phyloP scores from a whole-genome alignment of 2,329 filamentous ascomycete species.

The Tolypocladium ovalisporum region DNA sequence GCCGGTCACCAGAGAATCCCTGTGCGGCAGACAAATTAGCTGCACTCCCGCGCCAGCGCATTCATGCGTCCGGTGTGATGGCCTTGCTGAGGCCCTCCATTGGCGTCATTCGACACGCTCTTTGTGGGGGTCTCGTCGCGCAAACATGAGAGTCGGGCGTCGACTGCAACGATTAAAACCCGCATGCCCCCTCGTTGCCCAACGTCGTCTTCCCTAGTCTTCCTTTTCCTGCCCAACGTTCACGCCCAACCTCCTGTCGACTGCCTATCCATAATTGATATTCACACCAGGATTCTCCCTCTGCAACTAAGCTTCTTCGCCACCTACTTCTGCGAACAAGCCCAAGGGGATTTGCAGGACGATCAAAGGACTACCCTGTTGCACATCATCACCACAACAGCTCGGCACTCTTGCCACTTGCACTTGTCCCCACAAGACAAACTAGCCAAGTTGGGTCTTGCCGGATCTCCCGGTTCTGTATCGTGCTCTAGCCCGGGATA shows the following conservation, averaged over 20 bases:
- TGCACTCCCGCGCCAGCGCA: constrained; percentile 34
- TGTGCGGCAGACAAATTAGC: constrained; percentile 23
- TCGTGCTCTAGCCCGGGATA: constrained; percentile 23
- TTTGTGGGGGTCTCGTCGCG: constrained; percentile 11
- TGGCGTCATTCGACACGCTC: constrained; percentile 8
- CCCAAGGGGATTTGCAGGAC: constrained; percentile 3
- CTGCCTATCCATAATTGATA: constrained; percentile 11
- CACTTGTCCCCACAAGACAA: constrained; percentile 11
- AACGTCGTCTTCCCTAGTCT: constrained; percentile 18
- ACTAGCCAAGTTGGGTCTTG: constrained; percentile 13
- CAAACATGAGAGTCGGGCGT: constrained; percentile 12
- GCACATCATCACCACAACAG: constrained; percentile 15
- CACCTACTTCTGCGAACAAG: constrained; percentile 10
- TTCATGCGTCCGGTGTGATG: constrained; percentile 36
- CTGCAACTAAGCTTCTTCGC: constrained; percentile 6
- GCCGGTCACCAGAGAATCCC: constrained; percentile 22
- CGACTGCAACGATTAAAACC: constrained; percentile 35
- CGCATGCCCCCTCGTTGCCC: constrained; percentile 34
- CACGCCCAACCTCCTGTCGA: constrained; percentile 23
- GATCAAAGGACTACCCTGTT: constrained; percentile 16
- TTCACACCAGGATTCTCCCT: constrained; percentile 1
- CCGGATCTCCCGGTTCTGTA: constrained; percentile 16
- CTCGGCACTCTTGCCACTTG: constrained; percentile 13
- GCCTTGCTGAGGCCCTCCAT: constrained; percentile 9
- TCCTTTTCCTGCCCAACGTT: constrained; percentile 28